Evolutionary conservation across 2,329 filamentous ascomycete genomes (phyloP), one percentile per base, ranked within the genome.

Genomic region (Parastagonospora avenae): DNA sequence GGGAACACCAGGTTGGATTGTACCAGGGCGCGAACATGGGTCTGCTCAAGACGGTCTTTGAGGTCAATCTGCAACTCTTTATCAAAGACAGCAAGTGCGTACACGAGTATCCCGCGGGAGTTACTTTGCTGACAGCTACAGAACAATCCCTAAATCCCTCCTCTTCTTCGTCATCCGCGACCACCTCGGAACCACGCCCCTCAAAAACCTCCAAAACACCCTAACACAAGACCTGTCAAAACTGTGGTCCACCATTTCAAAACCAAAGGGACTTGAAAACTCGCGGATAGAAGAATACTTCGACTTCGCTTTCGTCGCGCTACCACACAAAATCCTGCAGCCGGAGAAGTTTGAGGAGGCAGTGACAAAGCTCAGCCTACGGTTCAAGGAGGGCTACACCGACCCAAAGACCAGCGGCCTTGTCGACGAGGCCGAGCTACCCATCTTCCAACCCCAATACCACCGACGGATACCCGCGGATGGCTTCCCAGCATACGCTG

Each of bases 11-110:
- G 76, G 94, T 99, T 55, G 94, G 94, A 41, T 76, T 99, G 74
- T 99, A 99, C 73, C 93, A 99, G 77, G 94, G 94, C 50, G 94
- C 94, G 65, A 99, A 99, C 75, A 99, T 99, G 94, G 94, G 94
- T 8, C 77, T 99, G 66, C 80, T 99, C 67, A 99, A 99, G 83
- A 99, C 95, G 0, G 94, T 99, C 4, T 99, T 99, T 66, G 94
- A 99, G 78, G 94, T 99, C 74, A 99, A 99, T 72, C 75, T 99
- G 71, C 93, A 97, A 76, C 81, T 99, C 27, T 99, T 99, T 76
- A 81, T 97, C 64, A 97, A 97, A 79, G 92, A 97, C 73, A 92
- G 88, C 74, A 91, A 91, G 89, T 93, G 83, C 67, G 86, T 79
- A 33, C 44, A 14, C 11, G 2, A 5, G 8, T n/a, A n/a, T 8